Conservation (phyloP, 2,329 filamentous ascomycete species). For the Fusarium caatingaense region DNA sequence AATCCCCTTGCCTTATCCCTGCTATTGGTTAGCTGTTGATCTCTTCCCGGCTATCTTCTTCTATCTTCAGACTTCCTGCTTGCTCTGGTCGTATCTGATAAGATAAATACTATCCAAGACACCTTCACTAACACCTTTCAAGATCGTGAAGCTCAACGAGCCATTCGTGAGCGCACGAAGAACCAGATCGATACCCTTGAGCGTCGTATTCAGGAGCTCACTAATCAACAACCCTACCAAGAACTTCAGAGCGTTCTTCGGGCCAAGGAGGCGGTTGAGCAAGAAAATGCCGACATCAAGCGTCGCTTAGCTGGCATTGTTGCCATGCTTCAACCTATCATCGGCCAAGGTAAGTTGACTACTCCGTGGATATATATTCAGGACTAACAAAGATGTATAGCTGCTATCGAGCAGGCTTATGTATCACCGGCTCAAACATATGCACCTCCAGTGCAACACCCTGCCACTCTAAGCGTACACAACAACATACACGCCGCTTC, state of each 20-base stretch:
- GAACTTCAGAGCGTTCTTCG: slow-evolving; percentile 81
- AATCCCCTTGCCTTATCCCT: background rate
- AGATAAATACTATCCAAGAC: background rate
- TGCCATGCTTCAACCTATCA: slow-evolving; percentile 70
- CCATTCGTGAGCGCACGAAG: slow-evolving; percentile 85
- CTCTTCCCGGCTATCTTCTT: slow-evolving; percentile 4
- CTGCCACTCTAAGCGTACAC: slow-evolving; percentile 31
- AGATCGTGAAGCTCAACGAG: slow-evolving; percentile 87
- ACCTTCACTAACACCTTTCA: slow-evolving; percentile 46
- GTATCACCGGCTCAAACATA: slow-evolving; percentile 50
- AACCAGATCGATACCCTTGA: slow-evolving; percentile 82
- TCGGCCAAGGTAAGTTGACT: slow-evolving; percentile 51
- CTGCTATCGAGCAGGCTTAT: slow-evolving; percentile 48
- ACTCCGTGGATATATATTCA: background rate
- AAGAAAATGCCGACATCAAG: slow-evolving; percentile 83
- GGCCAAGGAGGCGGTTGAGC: slow-evolving; percentile 81
- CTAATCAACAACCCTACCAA: slow-evolving; percentile 83
- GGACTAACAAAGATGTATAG: slow-evolving; percentile 21
- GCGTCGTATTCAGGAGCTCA: slow-evolving; percentile 77
- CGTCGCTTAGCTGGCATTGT: slow-evolving; percentile 74
- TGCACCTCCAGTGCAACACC: slow-evolving; percentile 40
- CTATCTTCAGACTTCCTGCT: slow-evolving; percentile 2
- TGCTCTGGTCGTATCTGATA: slow-evolving; percentile 8
- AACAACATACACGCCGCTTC: slow-evolving; percentile 42
- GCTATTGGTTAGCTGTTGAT: background rate